Evolutionary conservation across 2,329 filamentous ascomycete genomes (phyloP).

Genomic region (Grosmannia huntii): DNA sequence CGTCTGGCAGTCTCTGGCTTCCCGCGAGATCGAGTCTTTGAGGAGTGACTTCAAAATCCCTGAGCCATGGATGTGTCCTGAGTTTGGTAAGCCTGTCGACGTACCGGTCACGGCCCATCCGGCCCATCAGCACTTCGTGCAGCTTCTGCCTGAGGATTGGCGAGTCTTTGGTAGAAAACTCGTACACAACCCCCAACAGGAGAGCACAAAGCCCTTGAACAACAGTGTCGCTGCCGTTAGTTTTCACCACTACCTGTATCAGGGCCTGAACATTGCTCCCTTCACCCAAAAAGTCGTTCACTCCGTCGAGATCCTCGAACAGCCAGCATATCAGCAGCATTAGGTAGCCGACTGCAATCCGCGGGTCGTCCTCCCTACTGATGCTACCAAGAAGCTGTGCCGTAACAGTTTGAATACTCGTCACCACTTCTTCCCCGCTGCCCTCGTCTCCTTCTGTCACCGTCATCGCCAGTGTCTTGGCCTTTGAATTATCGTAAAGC

Average conservation of each 20-base stretch:
- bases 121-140: constrained; percentile 62
- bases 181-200: constrained; percentile 79
- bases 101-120: constrained; percentile 77
- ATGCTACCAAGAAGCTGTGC: constrained; percentile 75
- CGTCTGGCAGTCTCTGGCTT: constrained; percentile 52
- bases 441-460: constrained; percentile 83
- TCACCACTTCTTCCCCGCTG: constrained; percentile 87
- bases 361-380: constrained; percentile 62
- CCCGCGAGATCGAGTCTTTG: constrained; percentile 46
- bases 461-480: constrained; percentile 66
- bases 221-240: constrained; percentile 48
- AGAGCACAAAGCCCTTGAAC: constrained; percentile 74
- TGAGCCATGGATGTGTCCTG: constrained; percentile 62
- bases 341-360: constrained; percentile 71
- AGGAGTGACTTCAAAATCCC: constrained; percentile 80
- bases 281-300: constrained; percentile 86
- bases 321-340: constrained; percentile 85
- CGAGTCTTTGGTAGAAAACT: constrained; percentile 96
- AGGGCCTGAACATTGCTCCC: constrained; percentile 85
- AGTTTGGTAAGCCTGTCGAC: constrained; percentile 69
- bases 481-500: constrained; percentile 64
- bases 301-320: constrained; percentile 80
- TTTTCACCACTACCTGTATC: constrained; percentile 57
- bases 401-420: constrained; percentile 77
- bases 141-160: constrained; percentile 72